Conservation (phyloP, 768 basidiomycete genomes). For the Lentinus brumalis region DNA sequence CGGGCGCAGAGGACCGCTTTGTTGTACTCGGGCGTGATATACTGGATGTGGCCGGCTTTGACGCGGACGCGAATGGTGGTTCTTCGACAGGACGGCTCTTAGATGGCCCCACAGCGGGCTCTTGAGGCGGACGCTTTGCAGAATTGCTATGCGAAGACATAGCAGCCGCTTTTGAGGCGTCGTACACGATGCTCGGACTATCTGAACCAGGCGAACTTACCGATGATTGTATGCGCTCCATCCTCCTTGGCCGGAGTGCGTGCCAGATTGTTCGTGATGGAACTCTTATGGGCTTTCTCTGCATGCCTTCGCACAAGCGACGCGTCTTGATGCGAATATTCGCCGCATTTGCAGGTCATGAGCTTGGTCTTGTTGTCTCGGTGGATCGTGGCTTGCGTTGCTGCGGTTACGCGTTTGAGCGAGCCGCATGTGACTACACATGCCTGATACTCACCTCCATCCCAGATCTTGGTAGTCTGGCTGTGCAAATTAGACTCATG, state of each 20-base stretch:
- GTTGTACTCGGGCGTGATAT: no score
- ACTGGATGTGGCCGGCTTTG: no score
- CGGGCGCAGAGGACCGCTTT: no score
- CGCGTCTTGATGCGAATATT: neutral
- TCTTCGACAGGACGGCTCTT: no score
- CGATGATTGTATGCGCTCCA: neutral
- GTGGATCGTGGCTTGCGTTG: neutral
- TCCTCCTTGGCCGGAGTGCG: no score
- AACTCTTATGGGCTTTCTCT: neutral
- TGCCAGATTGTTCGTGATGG: no score
- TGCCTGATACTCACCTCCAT: neutral
- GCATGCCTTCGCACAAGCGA: constrained; percentile 2
- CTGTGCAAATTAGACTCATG: constrained; percentile 1
- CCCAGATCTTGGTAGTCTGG: constrained; percentile 1
- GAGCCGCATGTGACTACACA: no score
- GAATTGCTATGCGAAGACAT: no score
- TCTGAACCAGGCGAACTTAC: neutral
- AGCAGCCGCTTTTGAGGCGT: neutral
- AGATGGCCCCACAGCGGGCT: no score
- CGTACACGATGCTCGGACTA: neutral
- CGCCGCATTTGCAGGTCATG: constrained; percentile 6
- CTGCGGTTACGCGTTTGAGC: neutral
- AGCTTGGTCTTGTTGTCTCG: constrained; percentile 7
- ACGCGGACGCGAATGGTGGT: no score
- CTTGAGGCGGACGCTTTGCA: no score